phyloP scores from a whole-genome alignment of 176 grass and related monocot genomes.

The Oryza officinalis region DNA sequence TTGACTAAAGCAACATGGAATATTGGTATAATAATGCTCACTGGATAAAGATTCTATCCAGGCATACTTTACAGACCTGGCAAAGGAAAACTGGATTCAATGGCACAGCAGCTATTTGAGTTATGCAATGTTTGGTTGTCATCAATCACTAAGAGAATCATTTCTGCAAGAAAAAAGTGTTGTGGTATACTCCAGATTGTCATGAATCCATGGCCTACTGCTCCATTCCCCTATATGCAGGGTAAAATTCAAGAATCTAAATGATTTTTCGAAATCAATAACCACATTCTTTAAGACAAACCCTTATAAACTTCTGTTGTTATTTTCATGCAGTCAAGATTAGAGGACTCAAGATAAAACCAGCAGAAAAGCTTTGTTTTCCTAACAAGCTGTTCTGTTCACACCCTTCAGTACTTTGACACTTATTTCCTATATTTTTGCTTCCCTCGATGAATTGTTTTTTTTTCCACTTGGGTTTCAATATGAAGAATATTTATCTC shows the following conservation, averaged over 20 bases:
- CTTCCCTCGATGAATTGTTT: not conserved
- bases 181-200: not conserved
- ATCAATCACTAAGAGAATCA: not conserved
- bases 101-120: not conserved
- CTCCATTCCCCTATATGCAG: conserved; percentile 1
- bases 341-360: not conserved
- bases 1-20: not conserved
- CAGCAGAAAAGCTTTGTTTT: not conserved
- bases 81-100: conserved; percentile 9
- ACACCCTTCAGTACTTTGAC: conserved; percentile 18
- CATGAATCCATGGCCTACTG: not conserved
- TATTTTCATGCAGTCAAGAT: conserved; percentile 12
- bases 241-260: not conserved
- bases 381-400: not conserved
- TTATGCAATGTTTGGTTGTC: not conserved
- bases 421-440: conserved; percentile 11
- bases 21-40: not conserved
- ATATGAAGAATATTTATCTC: not conserved
- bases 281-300: not conserved
- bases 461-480: not conserved
- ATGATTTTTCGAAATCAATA: conserved; percentile 18
- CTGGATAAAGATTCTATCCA: not conserved
- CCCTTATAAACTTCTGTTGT: not conserved
- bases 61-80: not conserved
- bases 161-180: not conserved